phyloP scores from a whole-genome alignment of 108 stramenopile species.

The Chaetoceros tenuissimus region DNA sequence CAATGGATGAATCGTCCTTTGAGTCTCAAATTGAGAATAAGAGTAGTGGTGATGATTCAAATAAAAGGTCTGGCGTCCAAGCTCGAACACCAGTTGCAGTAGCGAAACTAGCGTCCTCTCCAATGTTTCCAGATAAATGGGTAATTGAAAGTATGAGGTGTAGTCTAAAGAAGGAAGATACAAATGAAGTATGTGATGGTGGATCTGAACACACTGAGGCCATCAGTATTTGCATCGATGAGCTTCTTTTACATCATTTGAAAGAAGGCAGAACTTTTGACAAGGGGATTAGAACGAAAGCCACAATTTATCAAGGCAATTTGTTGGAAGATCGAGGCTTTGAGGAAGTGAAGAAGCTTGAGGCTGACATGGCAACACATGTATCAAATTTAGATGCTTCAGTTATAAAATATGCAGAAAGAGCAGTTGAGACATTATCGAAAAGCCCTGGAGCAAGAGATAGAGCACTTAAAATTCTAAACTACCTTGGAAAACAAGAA shows the following conservation, averaged over 20 bases:
- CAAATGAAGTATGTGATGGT: constrained; percentile 64
- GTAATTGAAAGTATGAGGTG: constrained; percentile 71
- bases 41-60: not conserved
- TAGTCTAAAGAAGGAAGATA: constrained; percentile 65
- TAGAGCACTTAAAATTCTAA: constrained; percentile 62
- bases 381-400: constrained; percentile 53
- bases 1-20: constrained; percentile 2
- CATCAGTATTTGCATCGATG: constrained; percentile 61
- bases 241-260: constrained; percentile 46
- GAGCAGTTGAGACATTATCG: constrained; percentile 26
- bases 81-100: constrained; percentile 56
- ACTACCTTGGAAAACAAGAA: constrained; percentile 49
- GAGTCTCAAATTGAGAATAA: not conserved
- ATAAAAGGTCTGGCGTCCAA: not conserved
- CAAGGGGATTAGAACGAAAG: constrained; percentile 67
- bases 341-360: constrained; percentile 39
- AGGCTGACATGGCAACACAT: constrained; percentile 73
- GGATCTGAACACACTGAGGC: constrained; percentile 76
- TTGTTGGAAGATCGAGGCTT: constrained; percentile 72
- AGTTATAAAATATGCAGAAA: constrained; percentile 46
- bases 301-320: constrained; percentile 49
- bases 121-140: constrained; percentile 16
- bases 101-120: constrained; percentile 43
- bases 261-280: constrained; percentile 30
- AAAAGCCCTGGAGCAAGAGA: constrained; percentile 54